These are phyloP conservation scores for Licmophora abbreviata DNA, from an alignment of 108 stramenopile species.

Conservation along the genomic window DNA sequence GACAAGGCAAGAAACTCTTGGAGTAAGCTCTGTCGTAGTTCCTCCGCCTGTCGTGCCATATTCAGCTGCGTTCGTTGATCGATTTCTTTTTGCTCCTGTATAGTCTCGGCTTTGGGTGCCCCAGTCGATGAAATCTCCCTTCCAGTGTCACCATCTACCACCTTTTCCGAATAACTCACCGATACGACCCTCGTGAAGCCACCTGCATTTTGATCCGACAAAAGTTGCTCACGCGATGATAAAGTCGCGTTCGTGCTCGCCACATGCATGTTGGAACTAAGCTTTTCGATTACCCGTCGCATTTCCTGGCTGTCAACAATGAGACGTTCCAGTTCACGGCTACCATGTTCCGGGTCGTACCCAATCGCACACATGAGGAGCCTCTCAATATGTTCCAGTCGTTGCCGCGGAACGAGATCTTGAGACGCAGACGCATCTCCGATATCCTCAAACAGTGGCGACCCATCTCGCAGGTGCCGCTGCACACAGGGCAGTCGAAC, in stretches of 20 bases:
- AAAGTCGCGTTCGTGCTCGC: conserved; percentile 25
- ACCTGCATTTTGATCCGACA: conserved; percentile 32
- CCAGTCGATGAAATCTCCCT: not conserved
- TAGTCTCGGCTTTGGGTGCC: conserved; percentile 2
- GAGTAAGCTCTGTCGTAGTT: conserved; percentile 23
- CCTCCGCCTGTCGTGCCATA: conserved; percentile 21
- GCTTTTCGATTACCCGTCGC: conserved; percentile 7
- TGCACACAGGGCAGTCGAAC: conserved; percentile 30
- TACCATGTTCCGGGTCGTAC: conserved; percentile 44
- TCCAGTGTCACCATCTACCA: conserved; percentile 8
- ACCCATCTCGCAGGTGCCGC: conserved; percentile 20
- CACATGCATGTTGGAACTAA: conserved; percentile 26
- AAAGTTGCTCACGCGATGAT: not conserved
- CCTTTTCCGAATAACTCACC: conserved; percentile 61
- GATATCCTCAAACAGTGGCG: conserved; percentile 20
- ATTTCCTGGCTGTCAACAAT: conserved; percentile 11
- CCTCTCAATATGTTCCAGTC: conserved; percentile 34
- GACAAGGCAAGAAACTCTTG: conserved; percentile 23
- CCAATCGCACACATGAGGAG: conserved; percentile 43
- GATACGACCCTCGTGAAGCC: conserved; percentile 56
- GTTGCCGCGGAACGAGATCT: not conserved
- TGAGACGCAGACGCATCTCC: no score
- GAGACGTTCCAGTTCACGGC: conserved; percentile 30
- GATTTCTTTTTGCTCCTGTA: conserved; percentile 19
- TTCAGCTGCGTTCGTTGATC: conserved; percentile 22